Evolutionary conservation across 1,139 yeast species (phyloP), one percentile per base, ranked within the genome.

Genomic region (Saccharomyces pastorianus): DNA sequence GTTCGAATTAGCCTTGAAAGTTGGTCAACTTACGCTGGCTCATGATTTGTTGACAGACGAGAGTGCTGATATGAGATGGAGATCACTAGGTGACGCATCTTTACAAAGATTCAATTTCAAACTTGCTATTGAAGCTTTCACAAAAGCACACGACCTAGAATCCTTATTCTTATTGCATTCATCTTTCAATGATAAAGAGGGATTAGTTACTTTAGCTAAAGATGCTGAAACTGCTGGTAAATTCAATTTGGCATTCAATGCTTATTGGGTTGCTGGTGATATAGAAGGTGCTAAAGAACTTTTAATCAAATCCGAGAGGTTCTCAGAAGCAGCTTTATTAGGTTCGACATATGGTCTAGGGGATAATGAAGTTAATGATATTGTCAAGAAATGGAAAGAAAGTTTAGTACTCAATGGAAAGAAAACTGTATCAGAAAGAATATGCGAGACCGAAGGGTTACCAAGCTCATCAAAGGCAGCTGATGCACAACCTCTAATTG

Each of bases 211-310:
- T 56, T 75, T 88, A 54, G 96, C 95, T 5, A 74, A 76, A 53
- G 73, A 73, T 53, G 91, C 96, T 52, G 83, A 80, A 63, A 73
- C 72, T 23, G 77, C 76, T 49, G 97, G 97, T 51, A 85, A 85
- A 69, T 88, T 84, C 71, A 93, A 93, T 69, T 77, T 93, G 59
- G 96, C 98, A 46, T 93, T 91, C 77, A 90, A 88, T 70, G 86
- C 96, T 25, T 83, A 84, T 71, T 93, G 98, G 98, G 76, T 83
- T 55, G 80, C 85, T 48, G 95, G 95, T 49, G 87, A 89, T 65
- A 76, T 82, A 48, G 73, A 76, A 26, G 77, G 78, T 50, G 86
- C 95, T 63, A 76, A 85, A 55, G 81, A 82, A 41, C 75, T 95
- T 61, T 79, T 93, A 63, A 76, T 80, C 54, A 78, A 80, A 67